A percentile compares a stretch with the other conserved stretches of the same genome.
These are phyloP conservation scores for Scalesia atractyloides DNA, from an alignment of 129 eudicot genomes.

Conservation along the genomic window DNA sequence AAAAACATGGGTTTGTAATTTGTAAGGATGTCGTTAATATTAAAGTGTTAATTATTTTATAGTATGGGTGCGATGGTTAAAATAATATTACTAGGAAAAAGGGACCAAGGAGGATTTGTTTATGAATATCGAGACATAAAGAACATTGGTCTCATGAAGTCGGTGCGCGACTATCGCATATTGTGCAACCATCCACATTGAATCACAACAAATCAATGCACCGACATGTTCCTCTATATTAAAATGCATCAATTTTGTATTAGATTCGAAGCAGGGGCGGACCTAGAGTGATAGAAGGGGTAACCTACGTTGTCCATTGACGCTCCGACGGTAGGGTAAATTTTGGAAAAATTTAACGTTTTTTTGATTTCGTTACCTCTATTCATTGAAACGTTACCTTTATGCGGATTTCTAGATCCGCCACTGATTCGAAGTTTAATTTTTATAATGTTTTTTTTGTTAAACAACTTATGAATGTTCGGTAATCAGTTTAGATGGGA, in stretches of 20 bases:
- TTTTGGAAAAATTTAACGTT: no score
- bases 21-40: neutral
- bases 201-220: constrained; percentile 24
- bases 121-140: constrained; percentile 26
- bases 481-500: neutral
- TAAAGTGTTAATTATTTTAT: neutral
- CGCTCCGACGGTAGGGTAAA: no score
- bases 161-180: constrained; percentile 23
- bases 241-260: neutral
- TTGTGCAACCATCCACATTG: constrained; percentile 15
- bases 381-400: no score
- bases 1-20: neutral
- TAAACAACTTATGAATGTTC: neutral
- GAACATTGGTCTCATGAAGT: constrained; percentile 35
- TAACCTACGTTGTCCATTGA: no score
- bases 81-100: constrained; percentile 15
- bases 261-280: neutral
- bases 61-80: neutral
- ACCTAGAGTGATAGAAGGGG: no score
- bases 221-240: neutral
- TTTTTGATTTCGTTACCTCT: no score
- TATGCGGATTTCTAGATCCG: no score
- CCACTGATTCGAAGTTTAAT: neutral
- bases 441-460: neutral
- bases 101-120: constrained; percentile 11